Evolutionary conservation across 768 basidiomycete species (phyloP).

Genomic region (Leccinellum rugosiceps): DNA sequence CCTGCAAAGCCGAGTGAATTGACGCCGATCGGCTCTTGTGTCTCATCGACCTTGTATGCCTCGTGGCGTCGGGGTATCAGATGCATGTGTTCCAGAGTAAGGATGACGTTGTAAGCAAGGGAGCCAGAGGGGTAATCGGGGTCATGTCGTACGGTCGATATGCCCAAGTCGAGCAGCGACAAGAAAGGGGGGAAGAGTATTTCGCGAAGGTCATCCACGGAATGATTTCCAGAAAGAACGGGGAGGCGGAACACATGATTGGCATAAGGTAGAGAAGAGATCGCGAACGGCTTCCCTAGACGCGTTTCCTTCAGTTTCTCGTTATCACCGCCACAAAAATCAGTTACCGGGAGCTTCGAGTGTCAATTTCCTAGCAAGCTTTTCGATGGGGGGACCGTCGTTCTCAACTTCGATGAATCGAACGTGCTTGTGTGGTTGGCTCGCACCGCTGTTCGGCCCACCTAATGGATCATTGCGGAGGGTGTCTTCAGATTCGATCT

Average conservation of each 20-base stretch:
- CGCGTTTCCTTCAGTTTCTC: slow-evolving; percentile 1
- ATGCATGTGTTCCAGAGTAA: slow-evolving; percentile 83
- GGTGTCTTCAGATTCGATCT: background rate
- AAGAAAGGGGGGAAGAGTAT: slow-evolving; percentile 62
- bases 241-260: slow-evolving; percentile 64
- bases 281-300: slow-evolving; percentile 69
- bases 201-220: slow-evolving; percentile 45
- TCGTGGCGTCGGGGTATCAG: slow-evolving; percentile 77
- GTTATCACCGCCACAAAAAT: background rate
- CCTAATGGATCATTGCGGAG: slow-evolving; percentile 39
- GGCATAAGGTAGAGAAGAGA: slow-evolving; percentile 71
- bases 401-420: slow-evolving; percentile 71
- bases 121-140: slow-evolving; percentile 57
- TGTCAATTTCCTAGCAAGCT: slow-evolving; percentile 52
- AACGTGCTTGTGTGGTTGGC: slow-evolving; percentile 89
- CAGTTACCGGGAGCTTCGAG: slow-evolving; percentile 43
- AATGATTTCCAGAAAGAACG: slow-evolving; percentile 14
- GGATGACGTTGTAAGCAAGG: slow-evolving; percentile 80
- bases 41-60: slow-evolving; percentile 47
- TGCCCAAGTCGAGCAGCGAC: slow-evolving; percentile 68
- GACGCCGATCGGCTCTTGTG: slow-evolving; percentile 61
- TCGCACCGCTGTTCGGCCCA: slow-evolving; percentile 78
- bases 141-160: slow-evolving; percentile 71
- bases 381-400: slow-evolving; percentile 76
- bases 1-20: slow-evolving; percentile 92